Evolutionary conservation across 495 filamentous ascomycete genomes (phyloP).

Genomic region (Pyrenula massariospora): DNA sequence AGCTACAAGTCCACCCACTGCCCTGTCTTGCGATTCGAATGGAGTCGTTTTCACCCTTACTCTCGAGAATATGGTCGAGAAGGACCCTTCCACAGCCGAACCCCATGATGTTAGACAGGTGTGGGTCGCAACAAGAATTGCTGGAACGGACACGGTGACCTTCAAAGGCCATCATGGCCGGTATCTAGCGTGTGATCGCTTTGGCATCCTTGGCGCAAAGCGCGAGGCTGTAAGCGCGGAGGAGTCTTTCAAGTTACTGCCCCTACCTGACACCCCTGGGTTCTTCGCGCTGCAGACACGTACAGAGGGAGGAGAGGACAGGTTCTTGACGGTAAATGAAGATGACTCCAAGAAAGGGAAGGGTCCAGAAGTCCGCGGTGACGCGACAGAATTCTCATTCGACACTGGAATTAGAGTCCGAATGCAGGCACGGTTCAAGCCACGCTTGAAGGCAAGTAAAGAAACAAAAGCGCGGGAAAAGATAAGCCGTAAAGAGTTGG

Average conservation of each 20-base stretch:
- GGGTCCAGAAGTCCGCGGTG: constrained; percentile 62
- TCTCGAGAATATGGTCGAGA: constrained; percentile 75
- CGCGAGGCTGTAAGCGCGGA: constrained; percentile 69
- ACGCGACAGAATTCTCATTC: constrained; percentile 58
- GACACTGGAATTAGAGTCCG: constrained; percentile 71
- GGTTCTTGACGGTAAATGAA: constrained; percentile 41
- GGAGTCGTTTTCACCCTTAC: constrained; percentile 72
- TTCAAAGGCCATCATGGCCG: constrained; percentile 83
- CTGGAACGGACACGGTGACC: constrained; percentile 66
- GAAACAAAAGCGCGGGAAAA: constrained; percentile 72
- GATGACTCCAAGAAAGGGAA: constrained; percentile 27
- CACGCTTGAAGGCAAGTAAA: constrained; percentile 61
- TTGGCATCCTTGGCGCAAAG: constrained; percentile 64
- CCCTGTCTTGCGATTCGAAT: constrained; percentile 70
- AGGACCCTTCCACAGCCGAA: constrained; percentile 67
- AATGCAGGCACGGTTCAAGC: constrained; percentile 93
- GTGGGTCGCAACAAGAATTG: constrained; percentile 78
- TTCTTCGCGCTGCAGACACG: constrained; percentile 57
- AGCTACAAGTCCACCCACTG: constrained; percentile 53
- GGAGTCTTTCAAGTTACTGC: constrained; percentile 55
- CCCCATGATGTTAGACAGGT: constrained; percentile 92
- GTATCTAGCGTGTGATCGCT: constrained; percentile 74
- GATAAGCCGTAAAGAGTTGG: constrained; percentile 78
- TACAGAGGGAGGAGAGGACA: constrained; percentile 23
- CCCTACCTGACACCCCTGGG: constrained; percentile 50